A percentile compares a stretch with the other conserved stretches of the same genome.
Conservation (phyloP, 768 basidiomycete genomes). For the Cystofilobasidium capitatum region DNA sequence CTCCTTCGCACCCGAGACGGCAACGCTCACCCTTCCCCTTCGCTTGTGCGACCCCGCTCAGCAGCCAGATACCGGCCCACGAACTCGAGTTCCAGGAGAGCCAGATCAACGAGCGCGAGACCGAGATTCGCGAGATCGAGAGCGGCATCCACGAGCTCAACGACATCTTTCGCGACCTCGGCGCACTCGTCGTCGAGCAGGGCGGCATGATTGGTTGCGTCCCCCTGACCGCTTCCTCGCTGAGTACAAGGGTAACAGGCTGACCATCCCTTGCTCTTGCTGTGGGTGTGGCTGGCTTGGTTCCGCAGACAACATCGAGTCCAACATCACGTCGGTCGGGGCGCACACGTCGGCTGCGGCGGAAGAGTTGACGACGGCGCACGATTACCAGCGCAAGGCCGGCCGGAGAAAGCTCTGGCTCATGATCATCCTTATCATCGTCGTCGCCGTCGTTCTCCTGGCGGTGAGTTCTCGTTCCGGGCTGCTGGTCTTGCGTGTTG, state of each 20-base stretch:
- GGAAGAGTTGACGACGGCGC: constrained; percentile 76
- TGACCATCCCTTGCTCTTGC: background rate
- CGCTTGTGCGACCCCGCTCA: background rate
- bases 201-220: constrained; percentile 85
- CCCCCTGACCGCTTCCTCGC: background rate
- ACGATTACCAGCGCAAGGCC: constrained; percentile 88
- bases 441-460: constrained; percentile 75
- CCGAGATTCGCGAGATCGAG: constrained; percentile 92
- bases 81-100: constrained; percentile 95
- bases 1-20: background rate
- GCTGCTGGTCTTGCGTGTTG: background rate
- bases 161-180: constrained; percentile 93
- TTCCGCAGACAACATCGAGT: constrained; percentile 78
- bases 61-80: constrained; percentile 34
- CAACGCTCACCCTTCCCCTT: background rate
- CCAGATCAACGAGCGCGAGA: constrained; percentile 84
- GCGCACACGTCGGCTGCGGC: constrained; percentile 72
- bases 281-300: background rate
- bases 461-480: constrained; percentile 57
- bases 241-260: background rate
- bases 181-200: constrained; percentile 87
- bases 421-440: constrained; percentile 74
- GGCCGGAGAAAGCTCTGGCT: constrained; percentile 82
- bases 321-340: constrained; percentile 78
- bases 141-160: constrained; percentile 89